Evolutionary conservation across 768 basidiomycete genomes (phyloP), one percentile per base, ranked within the genome.

Genomic region (Auriscalpium vulgare): DNA sequence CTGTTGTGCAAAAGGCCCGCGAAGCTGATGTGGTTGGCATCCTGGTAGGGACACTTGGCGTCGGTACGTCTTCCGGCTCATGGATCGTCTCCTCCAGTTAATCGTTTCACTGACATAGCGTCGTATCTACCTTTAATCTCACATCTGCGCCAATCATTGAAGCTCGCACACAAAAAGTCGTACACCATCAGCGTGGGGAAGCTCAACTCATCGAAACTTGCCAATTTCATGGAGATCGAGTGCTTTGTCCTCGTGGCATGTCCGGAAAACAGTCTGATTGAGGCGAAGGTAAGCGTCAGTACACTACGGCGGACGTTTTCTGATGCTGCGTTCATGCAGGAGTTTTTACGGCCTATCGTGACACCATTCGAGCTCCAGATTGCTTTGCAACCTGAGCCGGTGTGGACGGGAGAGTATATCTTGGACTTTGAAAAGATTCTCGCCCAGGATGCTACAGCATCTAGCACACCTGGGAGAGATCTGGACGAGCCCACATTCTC

Each of bases 141-240:
- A 0, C 84, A 91, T 62, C 77, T 98, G n/a, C 87, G 95, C 7
- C 66, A 72, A 14, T 72, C 87, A 9, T 78, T 98, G 50, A 68
- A 76, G 1, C 76, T 74, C 40, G 77, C 82, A 1, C 81, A 79
- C 57, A 95, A 95, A 73, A 98, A 98, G 68, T 83, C 82, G 59
- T 99, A 98, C 71, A 97, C 95, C 2, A 83, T 99, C 62, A 89
- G 85, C 53, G 95, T 99, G 0, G 95, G 97, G 38, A 93, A 95
- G 70, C 80, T 97, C 48, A 97, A 91, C 62, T 95, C 97, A 0
- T 81, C 93, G 8, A 98, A 98, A 65, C 78, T 98, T 19, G 95
- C 86, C 9, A 99, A 98, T 70, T 98, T 97, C 68, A 79, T 89
- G 65, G 95, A 97, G 68, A 86, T 99, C 50, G 95, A 97, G 66